phyloP scores from a whole-genome alignment of 2,329 filamentous ascomycete genomes.

The Thelonectria olida region DNA sequence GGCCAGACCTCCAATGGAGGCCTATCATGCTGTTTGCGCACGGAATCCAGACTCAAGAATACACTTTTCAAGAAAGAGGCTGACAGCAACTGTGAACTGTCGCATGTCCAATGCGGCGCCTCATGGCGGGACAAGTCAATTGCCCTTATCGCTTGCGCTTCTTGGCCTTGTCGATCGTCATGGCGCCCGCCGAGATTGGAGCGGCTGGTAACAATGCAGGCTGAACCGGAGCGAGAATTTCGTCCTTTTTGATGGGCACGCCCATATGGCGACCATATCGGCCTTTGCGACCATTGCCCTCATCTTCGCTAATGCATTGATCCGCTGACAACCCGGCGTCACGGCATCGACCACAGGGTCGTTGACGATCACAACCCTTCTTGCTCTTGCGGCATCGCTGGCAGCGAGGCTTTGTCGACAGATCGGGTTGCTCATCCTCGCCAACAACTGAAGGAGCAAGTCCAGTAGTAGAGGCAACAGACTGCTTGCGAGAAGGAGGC shows the following conservation, averaged over 20 bases:
- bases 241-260: constrained; percentile 69
- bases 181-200: constrained; percentile 50
- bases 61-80: constrained; percentile 23
- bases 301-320: constrained; percentile 96
- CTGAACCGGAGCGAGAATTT: constrained; percentile 51
- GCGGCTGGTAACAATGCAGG: constrained; percentile 54
- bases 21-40: constrained; percentile 15
- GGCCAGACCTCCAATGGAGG: constrained; percentile 12
- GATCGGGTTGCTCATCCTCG: constrained; percentile 88
- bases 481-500: constrained; percentile 79
- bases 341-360: constrained; percentile 93
- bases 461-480: constrained; percentile 67
- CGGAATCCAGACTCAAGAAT: constrained; percentile 19
- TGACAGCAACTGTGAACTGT: neutral
- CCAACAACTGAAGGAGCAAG: constrained; percentile 64
- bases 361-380: constrained; percentile 97
- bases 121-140: neutral
- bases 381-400: constrained; percentile 99
- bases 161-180: constrained; percentile 64
- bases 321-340: constrained; percentile 94
- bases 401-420: constrained; percentile 95
- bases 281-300: constrained; percentile 96
- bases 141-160: constrained; percentile 66
- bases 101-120: neutral
- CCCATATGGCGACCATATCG: constrained; percentile 82